Base-by-base conservation (phyloP, 345 rosid species). In the Eucalyptus pumila region DNA sequence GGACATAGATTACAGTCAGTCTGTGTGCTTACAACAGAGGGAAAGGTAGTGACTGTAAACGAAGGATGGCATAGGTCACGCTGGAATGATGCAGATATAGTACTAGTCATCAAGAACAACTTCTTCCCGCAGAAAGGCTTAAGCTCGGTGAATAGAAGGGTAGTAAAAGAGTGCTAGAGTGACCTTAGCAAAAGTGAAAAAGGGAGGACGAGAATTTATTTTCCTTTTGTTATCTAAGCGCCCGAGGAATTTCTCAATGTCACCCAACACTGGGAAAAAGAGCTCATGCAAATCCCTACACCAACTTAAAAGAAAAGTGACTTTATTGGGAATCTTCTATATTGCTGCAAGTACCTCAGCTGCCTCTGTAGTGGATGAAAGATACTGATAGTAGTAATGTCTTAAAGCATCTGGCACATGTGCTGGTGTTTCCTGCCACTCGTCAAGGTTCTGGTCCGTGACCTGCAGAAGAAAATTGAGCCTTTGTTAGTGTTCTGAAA, bases 341-440 rank as follows among this genome's bases (percentile, higher is more conserved):
- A 88, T 86, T 90, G 27, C 45, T 87, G 80, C 81, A 85, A 87
- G 90, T 91, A 93, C 99, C 99, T 97, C 98, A 89, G 99, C 99
- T 91, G 99, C 99, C 91, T 95, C 96, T 69, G 98, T 86, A 88
- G 98, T 96, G 91, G 99, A 97, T 23, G 99, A 97, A 90, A 97
- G 99, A 92, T 97, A 96, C 90, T 97, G 98, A 94, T 97, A 97
- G 89, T 97, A 97, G 91, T 96, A 97, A 91, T 95, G 98, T 88
- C 98, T 97, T 90, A 97, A 91, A 69, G 99, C 99, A 95, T 97
- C 99, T 86, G 97, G 96, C 47, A 96, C 98, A 69, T 90, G 86
- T 85, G 99, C 99, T 81, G 99, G 96, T 88, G 96, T 93, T 90
- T 94, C 94, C 94, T 95, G 94, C 99, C 98, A 95, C 88, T 93